Conservation (phyloP, 768 basidiomycete genomes). For the Floccularia luteovirens region DNA sequence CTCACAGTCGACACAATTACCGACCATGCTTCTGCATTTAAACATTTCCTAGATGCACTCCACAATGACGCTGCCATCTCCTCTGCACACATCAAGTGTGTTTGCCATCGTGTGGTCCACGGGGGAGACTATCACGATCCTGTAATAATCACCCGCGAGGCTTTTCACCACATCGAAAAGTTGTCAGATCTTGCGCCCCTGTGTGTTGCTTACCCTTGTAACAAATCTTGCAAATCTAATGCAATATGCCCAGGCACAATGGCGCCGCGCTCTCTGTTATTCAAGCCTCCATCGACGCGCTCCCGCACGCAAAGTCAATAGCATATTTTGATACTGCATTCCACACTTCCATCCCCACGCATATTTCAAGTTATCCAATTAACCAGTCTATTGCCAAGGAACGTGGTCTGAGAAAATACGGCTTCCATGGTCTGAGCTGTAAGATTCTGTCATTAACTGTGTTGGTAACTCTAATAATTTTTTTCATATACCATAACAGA, state of each 20-base stretch:
- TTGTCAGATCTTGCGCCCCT: conserved; percentile 79
- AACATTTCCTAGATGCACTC: conserved; percentile 47
- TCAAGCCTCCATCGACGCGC: conserved; percentile 45
- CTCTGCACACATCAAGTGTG: conserved; percentile 32
- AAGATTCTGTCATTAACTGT: not conserved
- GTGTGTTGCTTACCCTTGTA: conserved; percentile 28
- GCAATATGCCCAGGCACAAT: conserved; percentile 50
- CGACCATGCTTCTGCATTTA: conserved; percentile 59
- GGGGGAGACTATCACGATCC: conserved; percentile 76
- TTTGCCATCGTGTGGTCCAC: conserved; percentile 84
- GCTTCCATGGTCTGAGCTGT: conserved; percentile 85
- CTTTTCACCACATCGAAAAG: conserved; percentile 64
- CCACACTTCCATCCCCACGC: conserved; percentile 66
- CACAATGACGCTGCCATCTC: conserved; percentile 33
- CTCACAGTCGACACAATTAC: conserved; percentile 23
- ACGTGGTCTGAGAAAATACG: conserved; percentile 79
- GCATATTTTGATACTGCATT: conserved; percentile 89
- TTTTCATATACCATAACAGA: conserved; percentile 30
- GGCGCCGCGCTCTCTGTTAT: conserved; percentile 56
- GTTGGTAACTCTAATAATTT: not conserved
- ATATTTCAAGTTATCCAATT: conserved; percentile 78
- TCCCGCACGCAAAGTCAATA: conserved; percentile 66
- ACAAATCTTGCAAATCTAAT: not conserved
- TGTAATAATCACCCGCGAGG: conserved; percentile 56
- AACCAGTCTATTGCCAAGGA: conserved; percentile 50